Base-by-base conservation (phyloP, 192 early-diverging fungal genomes). In the Podochytrium sp. region DNA sequence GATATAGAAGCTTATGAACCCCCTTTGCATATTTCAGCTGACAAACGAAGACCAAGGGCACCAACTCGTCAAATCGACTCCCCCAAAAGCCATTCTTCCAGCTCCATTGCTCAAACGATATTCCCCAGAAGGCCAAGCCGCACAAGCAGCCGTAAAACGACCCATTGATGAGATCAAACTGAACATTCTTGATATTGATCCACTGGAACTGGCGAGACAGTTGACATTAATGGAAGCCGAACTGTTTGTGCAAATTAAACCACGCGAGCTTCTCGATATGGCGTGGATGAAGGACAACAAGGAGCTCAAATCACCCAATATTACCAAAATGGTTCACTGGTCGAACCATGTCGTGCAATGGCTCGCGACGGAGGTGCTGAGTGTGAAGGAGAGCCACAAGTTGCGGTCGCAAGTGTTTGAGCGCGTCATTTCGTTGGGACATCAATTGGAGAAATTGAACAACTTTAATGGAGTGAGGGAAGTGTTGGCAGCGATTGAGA, bases 391-490 rank as follows among this genome's bases (percentile, higher is more conserved):
- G n/a, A 80, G 64, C 47, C 41, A 55, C 6, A 85, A 84, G 61
- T 27, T 62, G 37, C 71, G 87, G 35, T 83, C 84, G 14, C 63
- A 57, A 35, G 58, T 83, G 14, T 73, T 82, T 66, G 87, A 87
- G 76, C 73, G 66, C 37, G 53, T 87, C 4, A 76, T 87, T 34
- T 53, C 70, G 52, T 38, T 84, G 2, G 85, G 75, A 32, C 74
- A 84, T 69, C 73, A 84, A 18, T 52, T 85, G 7, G 74, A 81
- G 30, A 80, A 79, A 32, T 60, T 89, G 35, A 80, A 84, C 61
- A 89, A 89, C 75, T 86, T 85, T 72, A 89, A 89, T 60, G 87
- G 81, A 4, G 80, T 89, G 27, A 82, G 84, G 67, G 87, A 89
- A 67, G 69, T 86, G 23, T 49, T 87, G n/a, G 87, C 85, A 5